phyloP scores from a whole-genome alignment of 805 yeast genomes.

The Saccharomycopsis guyanensis region DNA sequence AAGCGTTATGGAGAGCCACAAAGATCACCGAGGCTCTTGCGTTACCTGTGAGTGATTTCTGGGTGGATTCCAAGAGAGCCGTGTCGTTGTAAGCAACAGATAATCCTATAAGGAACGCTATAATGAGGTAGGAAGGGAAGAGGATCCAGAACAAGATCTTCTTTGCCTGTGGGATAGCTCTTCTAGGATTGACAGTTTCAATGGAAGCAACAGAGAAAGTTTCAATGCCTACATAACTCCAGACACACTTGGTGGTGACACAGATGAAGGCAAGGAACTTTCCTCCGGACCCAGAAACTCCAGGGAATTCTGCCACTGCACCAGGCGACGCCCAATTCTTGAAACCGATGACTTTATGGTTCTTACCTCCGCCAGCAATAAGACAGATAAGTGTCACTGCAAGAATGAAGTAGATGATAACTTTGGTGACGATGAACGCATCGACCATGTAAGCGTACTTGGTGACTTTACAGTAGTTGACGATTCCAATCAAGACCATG shows the following conservation, averaged over 20 bases:
- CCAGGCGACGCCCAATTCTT: conserved; percentile 44
- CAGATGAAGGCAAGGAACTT: conserved; percentile 54
- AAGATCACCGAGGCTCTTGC: conserved; percentile 11
- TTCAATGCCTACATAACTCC: conserved; percentile 68
- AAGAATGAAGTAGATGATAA: conserved; percentile 20
- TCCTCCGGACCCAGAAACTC: conserved; percentile 30
- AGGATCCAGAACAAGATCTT: conserved; percentile 60
- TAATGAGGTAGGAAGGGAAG: conserved; percentile 40
- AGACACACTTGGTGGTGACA: conserved; percentile 48
- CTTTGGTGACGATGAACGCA: conserved; percentile 10
- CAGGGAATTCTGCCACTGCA: conserved; percentile 23
- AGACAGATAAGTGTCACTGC: conserved; percentile 29
- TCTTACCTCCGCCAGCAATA: conserved; percentile 36
- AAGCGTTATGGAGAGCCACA: conserved; percentile 17
- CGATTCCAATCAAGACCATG: conserved; percentile 21
- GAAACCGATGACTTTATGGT: conserved; percentile 42
- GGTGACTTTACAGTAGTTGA: conserved; percentile 18
- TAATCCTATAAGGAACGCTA: conserved; percentile 60
- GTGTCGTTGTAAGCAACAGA: conserved; percentile 56
- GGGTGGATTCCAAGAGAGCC: conserved; percentile 37
- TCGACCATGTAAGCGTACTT: conserved; percentile 19
- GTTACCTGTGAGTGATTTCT: conserved; percentile 27
- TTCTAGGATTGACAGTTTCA: conserved; percentile 63
- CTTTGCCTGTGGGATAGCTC: conserved; percentile 63
- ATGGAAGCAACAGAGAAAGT: conserved; percentile 66